These are phyloP conservation scores for California macrophylla DNA, from an alignment of 441 rosid species.

Conservation along the genomic window DNA sequence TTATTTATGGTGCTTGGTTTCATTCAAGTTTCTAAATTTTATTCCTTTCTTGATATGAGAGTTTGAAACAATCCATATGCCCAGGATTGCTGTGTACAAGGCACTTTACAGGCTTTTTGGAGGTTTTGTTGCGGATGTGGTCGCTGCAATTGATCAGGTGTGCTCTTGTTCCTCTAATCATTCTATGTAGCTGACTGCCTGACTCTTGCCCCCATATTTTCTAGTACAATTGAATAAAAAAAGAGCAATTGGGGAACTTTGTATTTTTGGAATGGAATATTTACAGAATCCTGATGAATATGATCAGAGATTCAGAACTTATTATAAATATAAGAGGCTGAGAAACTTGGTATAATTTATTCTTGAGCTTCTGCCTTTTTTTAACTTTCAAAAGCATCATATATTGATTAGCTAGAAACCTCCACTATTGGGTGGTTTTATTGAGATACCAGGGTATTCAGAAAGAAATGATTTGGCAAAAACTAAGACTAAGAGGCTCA, in stretches of 20 bases:
- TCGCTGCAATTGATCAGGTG: conserved; percentile 98
- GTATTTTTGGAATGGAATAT: too few relatives aligned
- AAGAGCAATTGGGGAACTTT: too few relatives aligned
- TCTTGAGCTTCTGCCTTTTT: neutral
- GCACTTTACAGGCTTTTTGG: conserved; percentile 93
- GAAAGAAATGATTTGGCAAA: neutral
- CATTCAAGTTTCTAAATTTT: conserved; percentile 6
- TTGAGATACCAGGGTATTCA: neutral
- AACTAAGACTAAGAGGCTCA: neutral
- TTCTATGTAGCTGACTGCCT: too few relatives aligned
- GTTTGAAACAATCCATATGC: conserved; percentile 14
- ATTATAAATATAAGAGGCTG: neutral
- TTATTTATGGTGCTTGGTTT: neutral
- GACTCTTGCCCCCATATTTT: too few relatives aligned
- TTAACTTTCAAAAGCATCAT: neutral
- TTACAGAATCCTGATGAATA: too few relatives aligned
- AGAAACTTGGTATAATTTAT: neutral
- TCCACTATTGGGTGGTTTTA: neutral
- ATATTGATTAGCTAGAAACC: neutral
- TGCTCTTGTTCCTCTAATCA: neutral
- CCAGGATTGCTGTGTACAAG: conserved; percentile 95
- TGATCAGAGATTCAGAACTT: neutral
- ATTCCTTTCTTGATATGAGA: conserved; percentile 6
- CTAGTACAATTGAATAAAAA: too few relatives aligned
- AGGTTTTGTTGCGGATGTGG: conserved; percentile 93